Conservation (phyloP, 2,329 filamentous ascomycete genomes). For the Aureobasidium vineae region DNA sequence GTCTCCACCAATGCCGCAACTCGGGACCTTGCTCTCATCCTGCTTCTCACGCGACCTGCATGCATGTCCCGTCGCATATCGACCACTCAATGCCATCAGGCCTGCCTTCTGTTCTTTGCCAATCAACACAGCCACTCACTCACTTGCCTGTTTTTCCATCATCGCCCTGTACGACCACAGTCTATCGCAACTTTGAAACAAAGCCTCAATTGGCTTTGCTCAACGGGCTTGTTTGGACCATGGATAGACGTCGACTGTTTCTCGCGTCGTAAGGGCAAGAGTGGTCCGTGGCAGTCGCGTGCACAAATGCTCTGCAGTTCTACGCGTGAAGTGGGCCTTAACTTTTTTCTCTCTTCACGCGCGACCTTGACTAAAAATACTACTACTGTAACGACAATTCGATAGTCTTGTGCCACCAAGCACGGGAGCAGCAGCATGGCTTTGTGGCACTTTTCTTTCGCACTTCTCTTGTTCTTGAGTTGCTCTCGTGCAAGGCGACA, state of each 20-base stretch:
- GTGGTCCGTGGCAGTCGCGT: slow-evolving; percentile 18
- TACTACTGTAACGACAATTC: neutral
- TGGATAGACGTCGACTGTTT: slow-evolving; percentile 6
- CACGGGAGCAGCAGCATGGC: slow-evolving; percentile 1
- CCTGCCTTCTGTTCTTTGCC: neutral
- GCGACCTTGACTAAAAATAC: slow-evolving; percentile 17
- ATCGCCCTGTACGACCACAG: slow-evolving; percentile 6
- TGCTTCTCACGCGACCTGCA: slow-evolving; percentile 13
- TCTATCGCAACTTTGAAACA: neutral
- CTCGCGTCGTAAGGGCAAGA: slow-evolving; percentile 14
- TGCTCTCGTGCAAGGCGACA: neutral
- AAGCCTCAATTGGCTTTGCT: slow-evolving; percentile 4
- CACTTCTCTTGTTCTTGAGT: neutral
- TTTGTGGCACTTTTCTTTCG: neutral
- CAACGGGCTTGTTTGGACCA: slow-evolving; percentile 14
- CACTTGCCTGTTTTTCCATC: neutral
- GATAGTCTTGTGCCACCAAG: slow-evolving; percentile 23
- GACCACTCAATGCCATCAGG: neutral
- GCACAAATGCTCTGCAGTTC: neutral
- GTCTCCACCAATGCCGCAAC: slow-evolving; percentile 8
- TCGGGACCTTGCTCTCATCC: slow-evolving; percentile 13
- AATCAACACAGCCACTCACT: neutral
- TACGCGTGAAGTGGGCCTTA: slow-evolving; percentile 15
- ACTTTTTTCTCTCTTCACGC: neutral
- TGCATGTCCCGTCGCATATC: neutral